phyloP scores from a whole-genome alignment of 2,329 filamentous ascomycete species.

The Trichoderma asperellum region DNA sequence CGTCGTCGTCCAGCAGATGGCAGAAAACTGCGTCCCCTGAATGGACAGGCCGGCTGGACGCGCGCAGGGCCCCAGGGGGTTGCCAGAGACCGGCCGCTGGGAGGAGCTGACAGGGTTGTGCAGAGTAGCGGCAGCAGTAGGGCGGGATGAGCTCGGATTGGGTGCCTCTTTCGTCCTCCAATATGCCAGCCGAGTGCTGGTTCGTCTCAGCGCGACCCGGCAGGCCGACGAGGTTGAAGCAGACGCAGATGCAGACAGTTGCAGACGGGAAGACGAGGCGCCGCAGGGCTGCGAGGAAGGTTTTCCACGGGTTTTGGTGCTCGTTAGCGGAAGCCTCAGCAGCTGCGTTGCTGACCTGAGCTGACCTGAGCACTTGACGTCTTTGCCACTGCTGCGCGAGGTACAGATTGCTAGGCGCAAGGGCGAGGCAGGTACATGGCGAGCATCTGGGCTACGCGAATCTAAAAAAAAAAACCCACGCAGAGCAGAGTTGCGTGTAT shows the following conservation, averaged over 20 bases:
- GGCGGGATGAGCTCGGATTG: slow-evolving; percentile 28
- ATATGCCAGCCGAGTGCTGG: slow-evolving; percentile 8
- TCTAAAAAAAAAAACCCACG: neutral
- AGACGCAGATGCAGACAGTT: neutral
- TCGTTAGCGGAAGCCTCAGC: slow-evolving; percentile 3
- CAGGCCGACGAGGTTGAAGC: slow-evolving; percentile 31
- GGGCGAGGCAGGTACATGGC: slow-evolving; percentile 1
- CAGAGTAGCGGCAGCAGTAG: slow-evolving; percentile 17
- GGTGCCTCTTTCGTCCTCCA: slow-evolving; percentile 24
- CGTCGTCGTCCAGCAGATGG: slow-evolving; percentile 33
- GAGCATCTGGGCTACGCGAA: neutral
- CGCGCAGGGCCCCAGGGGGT: slow-evolving; percentile 28
- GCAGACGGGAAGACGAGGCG: slow-evolving; percentile 31
- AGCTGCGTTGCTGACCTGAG: slow-evolving; percentile 12
- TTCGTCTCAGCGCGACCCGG: slow-evolving; percentile 27
- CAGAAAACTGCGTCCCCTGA: slow-evolving; percentile 30
- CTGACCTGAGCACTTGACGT: slow-evolving; percentile 5
- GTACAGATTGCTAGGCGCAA: neutral
- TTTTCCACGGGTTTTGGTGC: no score
- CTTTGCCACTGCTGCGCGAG: slow-evolving; percentile 10
- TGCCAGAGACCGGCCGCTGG: slow-evolving; percentile 11
- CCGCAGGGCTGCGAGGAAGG: neutral
- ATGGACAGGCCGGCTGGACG: slow-evolving; percentile 28
- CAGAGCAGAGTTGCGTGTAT: neutral
- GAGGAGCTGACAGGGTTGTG: slow-evolving; percentile 18